Evolutionary conservation across 441 rosid species (phyloP).

Genomic region (Mallotus repandus): DNA sequence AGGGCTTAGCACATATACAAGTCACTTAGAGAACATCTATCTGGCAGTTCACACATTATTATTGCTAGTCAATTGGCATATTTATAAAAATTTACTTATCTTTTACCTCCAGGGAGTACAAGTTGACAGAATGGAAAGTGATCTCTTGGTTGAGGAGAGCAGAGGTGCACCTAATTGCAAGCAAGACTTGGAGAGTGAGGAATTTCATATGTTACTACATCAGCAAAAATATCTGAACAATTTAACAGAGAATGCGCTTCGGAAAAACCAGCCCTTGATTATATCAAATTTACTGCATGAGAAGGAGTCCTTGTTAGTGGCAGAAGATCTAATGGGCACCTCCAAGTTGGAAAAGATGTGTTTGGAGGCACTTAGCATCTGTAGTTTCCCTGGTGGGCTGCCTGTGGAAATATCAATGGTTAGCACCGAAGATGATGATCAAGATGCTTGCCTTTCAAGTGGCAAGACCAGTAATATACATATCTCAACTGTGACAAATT

Average conservation of each 20-base stretch:
- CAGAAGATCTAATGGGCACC: slow-evolving; percentile 53
- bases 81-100: slow-evolving; percentile 12
- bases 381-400: slow-evolving; percentile 45
- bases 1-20: background rate
- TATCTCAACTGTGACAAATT: slow-evolving; percentile 30
- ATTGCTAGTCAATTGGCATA: background rate
- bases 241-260: slow-evolving; percentile 73
- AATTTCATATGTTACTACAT: slow-evolving; percentile 45
- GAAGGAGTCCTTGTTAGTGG: slow-evolving; percentile 39
- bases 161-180: slow-evolving; percentile 35
- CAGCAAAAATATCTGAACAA: slow-evolving; percentile 64
- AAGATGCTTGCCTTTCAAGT: slow-evolving; percentile 36
- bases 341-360: slow-evolving; percentile 65
- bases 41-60: background rate
- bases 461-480: slow-evolving; percentile 37
- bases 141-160: slow-evolving; percentile 40
- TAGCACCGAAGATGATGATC: slow-evolving; percentile 38
- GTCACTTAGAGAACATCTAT: background rate
- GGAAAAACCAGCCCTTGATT: slow-evolving; percentile 69
- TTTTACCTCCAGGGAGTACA: slow-evolving; percentile 66
- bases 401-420: slow-evolving; percentile 45
- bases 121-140: slow-evolving; percentile 69
- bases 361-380: slow-evolving; percentile 64
- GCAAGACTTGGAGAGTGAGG: slow-evolving; percentile 50
- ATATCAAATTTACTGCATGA: slow-evolving; percentile 67